Evolutionary conservation across 257 asterid species (phyloP).

Genomic region (Solanum ahanhuiri): DNA sequence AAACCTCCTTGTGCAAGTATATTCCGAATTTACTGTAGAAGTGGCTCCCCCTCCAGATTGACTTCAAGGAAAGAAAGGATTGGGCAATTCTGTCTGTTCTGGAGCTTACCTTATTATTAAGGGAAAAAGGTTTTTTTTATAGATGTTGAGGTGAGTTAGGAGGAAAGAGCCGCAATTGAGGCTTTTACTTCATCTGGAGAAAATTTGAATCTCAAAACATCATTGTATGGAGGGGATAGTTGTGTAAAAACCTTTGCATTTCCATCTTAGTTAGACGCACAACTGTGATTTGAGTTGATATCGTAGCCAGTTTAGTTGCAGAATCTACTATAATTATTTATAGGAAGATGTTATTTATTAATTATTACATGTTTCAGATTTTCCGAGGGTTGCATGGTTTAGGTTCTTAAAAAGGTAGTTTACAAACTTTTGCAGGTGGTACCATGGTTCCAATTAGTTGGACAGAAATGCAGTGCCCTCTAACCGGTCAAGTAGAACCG

Average conservation of each 20-base stretch:
- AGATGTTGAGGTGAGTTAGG: neutral
- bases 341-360: neutral
- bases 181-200: neutral
- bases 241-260: neutral
- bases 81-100: neutral
- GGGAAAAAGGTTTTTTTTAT: neutral
- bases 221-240: neutral
- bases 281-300: neutral
- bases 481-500: conserved; percentile 71
- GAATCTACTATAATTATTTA: neutral
- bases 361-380: neutral
- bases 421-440: conserved; percentile 39
- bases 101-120: neutral
- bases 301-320: neutral
- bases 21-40: neutral
- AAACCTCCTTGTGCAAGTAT: neutral
- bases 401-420: neutral
- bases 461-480: conserved; percentile 97
- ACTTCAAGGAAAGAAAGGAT: neutral
- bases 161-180: neutral
- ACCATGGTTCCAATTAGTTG: conserved; percentile 86
- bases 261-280: neutral
- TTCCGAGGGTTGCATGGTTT: neutral
- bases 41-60: neutral
- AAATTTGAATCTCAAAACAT: neutral